These are phyloP conservation scores for Cystofilobasidium capitatum DNA, from an alignment of 768 basidiomycete genomes.

Conservation along the genomic window DNA sequence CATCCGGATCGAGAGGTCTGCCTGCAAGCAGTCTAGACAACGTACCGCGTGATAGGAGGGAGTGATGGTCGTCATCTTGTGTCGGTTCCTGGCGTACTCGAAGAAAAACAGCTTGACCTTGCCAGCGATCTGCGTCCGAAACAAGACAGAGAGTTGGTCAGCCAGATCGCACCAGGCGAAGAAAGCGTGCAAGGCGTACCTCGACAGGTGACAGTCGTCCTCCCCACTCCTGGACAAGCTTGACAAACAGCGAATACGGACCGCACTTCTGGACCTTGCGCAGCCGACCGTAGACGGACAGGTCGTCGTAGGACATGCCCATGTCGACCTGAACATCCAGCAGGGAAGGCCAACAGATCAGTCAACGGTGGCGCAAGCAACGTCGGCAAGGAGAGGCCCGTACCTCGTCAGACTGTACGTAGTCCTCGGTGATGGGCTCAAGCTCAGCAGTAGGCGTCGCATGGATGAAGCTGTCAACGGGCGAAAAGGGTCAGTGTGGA, in stretches of 20 bases:
- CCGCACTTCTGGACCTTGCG: slow-evolving; percentile 96
- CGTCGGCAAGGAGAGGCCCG: slow-evolving; percentile 27
- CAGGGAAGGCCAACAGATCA: slow-evolving; percentile 1
- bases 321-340: slow-evolving; percentile 63
- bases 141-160: neutral
- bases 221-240: slow-evolving; percentile 90
- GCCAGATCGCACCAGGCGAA: neutral
- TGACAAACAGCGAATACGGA: slow-evolving; percentile 94
- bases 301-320: slow-evolving; percentile 98
- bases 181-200: slow-evolving; percentile 43
- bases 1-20: neutral
- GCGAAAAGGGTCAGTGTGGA: neutral
- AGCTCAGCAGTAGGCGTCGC: slow-evolving; percentile 93
- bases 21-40: slow-evolving; percentile 30
- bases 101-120: slow-evolving; percentile 98
- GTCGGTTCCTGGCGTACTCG: slow-evolving; percentile 88
- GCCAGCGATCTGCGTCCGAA: slow-evolving; percentile 64
- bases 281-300: slow-evolving; percentile 83
- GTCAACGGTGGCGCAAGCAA: slow-evolving; percentile 9
- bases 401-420: slow-evolving; percentile 93
- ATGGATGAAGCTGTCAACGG: slow-evolving; percentile 60
- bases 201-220: slow-evolving; percentile 68
- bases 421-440: slow-evolving; percentile 81
- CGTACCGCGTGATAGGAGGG: slow-evolving; percentile 86
- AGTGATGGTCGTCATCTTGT: slow-evolving; percentile 97